Conservation (phyloP, 208 protist species). For the Vickermania ingenoplastis region DNA sequence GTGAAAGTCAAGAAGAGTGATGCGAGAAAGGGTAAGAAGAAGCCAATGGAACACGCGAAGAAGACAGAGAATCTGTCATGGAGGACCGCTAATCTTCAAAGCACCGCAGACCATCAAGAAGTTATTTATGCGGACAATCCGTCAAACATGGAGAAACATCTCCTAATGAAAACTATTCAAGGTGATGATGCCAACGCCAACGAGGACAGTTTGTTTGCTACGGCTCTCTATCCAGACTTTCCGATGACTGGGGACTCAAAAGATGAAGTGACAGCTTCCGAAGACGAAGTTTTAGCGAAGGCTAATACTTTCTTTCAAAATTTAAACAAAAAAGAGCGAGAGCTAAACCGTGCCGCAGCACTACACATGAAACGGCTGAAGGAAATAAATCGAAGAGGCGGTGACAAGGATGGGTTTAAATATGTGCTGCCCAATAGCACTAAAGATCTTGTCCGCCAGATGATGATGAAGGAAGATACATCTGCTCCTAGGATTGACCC, state of each 20-base stretch:
- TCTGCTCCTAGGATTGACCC: constrained; percentile 23
- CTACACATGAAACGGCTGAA: constrained; percentile 51
- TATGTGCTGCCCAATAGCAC: constrained; percentile 76
- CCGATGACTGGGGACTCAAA: constrained; percentile 57
- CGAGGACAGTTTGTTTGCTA: not conserved
- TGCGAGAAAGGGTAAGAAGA: constrained; percentile 17
- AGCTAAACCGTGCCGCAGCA: constrained; percentile 44
- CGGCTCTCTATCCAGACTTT: constrained; percentile 28
- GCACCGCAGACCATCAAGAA: not conserved
- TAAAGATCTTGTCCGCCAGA: constrained; percentile 57
- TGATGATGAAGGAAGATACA: constrained; percentile 25
- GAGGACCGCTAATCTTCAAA: not conserved
- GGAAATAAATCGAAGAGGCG: constrained; percentile 69
- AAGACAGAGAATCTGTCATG: not conserved
- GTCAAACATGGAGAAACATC: constrained; percentile 3
- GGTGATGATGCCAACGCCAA: constrained; percentile 11
- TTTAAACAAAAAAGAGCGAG: constrained; percentile 42
- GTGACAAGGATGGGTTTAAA: constrained; percentile 81
- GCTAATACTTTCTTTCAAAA: constrained; percentile 75
- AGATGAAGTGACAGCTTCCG: constrained; percentile 50
- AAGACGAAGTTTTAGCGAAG: constrained; percentile 51
- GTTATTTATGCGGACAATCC: not conserved
- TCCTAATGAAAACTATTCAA: not conserved
- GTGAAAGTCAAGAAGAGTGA: constrained; percentile 12
- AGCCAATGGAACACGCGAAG: too few relatives aligned